These are phyloP conservation scores for Pseudonitzschia delicatissima DNA, from an alignment of 108 stramenopile species.

Conservation along the genomic window DNA sequence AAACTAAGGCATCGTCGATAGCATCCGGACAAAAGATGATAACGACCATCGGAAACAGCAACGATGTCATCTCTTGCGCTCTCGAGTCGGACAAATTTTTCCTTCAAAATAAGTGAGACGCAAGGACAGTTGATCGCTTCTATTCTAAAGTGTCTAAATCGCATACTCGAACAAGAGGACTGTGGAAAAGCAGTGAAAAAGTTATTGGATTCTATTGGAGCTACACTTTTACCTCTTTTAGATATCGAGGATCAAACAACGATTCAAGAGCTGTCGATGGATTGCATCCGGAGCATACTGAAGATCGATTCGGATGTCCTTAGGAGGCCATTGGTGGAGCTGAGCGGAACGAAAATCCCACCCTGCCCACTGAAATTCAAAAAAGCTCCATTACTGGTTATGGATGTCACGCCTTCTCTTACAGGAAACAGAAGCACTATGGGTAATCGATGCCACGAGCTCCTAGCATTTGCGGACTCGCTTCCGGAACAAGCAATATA, in stretches of 20 bases:
- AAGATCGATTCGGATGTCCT: conserved; percentile 25
- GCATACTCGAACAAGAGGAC: conserved; percentile 10
- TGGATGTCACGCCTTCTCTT: background rate
- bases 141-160: conserved; percentile 20
- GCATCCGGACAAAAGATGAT: no score
- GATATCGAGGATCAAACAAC: conserved; percentile 1
- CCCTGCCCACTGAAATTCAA: background rate
- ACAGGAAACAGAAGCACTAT: background rate
- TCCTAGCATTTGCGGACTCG: conserved; percentile 4
- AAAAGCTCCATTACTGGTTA: background rate
- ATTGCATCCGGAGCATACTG: conserved; percentile 15
- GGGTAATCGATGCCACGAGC: background rate
- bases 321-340: conserved; percentile 18
- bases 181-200: background rate
- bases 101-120: conserved; percentile 16
- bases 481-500: conserved; percentile 23
- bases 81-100: no score
- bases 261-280: conserved; percentile 10
- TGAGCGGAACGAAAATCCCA: conserved; percentile 19
- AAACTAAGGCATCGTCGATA: background rate
- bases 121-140: conserved; percentile 22
- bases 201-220: conserved; percentile 7
- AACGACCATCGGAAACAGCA: no score
- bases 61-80: no score
- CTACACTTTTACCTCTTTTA: conserved; percentile 22